Base-by-base conservation (phyloP, 2,329 filamentous ascomycete species). In the Hypoxylon sp. region DNA sequence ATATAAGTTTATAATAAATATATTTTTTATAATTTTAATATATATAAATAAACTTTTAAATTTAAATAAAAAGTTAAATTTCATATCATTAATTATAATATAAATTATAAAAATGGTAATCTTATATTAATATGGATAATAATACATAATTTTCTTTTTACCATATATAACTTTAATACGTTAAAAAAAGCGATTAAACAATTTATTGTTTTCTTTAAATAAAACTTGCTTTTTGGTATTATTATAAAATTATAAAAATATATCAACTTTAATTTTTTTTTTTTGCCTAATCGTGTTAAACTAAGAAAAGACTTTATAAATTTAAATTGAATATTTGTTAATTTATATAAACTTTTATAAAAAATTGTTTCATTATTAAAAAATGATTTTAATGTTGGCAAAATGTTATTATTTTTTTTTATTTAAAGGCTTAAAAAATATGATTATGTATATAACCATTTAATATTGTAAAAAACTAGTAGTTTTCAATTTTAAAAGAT, bases 61-160 rank as follows among this genome's bases (percentile, higher is more conserved):
- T n/a, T n/a, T n/a, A n/a, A n/a, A n/a, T n/a, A n/a, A n/a, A n/a
- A n/a, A n/a, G n/a, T n/a, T n/a, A n/a, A n/a, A n/a, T n/a, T n/a
- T n/a, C n/a, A 37, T 72, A 63, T 60, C 26, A 11, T 29, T 29
- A 29, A 11, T 29, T 11, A 11, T 29, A 29, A 29, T 29, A 6
- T 29, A 11, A 11, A 29, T 11, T 29, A 11, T 29, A 29, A 11
- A 11, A 29, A 11, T 29, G 11, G 11, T 6, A 11, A 29, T 29
- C 26, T 29, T 29, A 29, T 11, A 29, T 29, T 11, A 29, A 29
- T 11, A 29, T 29, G 26, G 26, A 29, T 29, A 11, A 11, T 6
- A 29, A 29, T 29, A 29, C 6, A 11, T 11, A 29, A 29, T 29
- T 11, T 29, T 11, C 26, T 11, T 29, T 29, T 29, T 29, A 11